These are phyloP conservation scores for Penicillium janthinellum DNA, from an alignment of 2,329 filamentous ascomycete genomes.

Conservation along the genomic window DNA sequence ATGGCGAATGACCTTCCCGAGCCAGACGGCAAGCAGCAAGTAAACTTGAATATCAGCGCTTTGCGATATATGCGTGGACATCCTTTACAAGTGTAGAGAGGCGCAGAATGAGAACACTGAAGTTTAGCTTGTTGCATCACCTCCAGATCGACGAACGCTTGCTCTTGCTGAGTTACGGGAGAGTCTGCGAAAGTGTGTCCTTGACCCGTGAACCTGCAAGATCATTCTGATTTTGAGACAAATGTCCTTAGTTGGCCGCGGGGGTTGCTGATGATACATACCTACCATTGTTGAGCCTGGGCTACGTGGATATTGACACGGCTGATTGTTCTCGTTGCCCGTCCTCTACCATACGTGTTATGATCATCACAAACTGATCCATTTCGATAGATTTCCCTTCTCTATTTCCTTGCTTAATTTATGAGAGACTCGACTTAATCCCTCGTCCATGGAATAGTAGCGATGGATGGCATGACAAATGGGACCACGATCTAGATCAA, in stretches of 20 bases:
- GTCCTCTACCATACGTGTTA: not conserved
- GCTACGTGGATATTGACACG: not conserved
- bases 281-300: not conserved
- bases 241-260: not conserved
- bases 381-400: not conserved
- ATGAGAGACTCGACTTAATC: not conserved
- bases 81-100: not conserved
- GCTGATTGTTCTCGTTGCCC: not conserved
- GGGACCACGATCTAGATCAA: not conserved
- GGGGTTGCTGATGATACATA: not conserved
- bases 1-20: not conserved
- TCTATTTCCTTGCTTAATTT: not conserved
- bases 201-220: not conserved
- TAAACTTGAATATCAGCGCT: no score
- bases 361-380: not conserved
- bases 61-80: not conserved
- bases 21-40: not conserved
- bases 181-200: no score
- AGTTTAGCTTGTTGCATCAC: not conserved
- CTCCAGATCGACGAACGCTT: no score
- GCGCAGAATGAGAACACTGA: not conserved
- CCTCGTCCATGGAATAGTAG: not conserved
- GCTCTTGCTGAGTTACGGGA: no score
- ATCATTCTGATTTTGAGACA: not conserved
- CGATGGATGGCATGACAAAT: not conserved